Percentiles rank a stretch among this genome's conserved stretches.
Evolutionary conservation across 2,329 filamentous ascomycete species (phyloP).

Genomic region (Aspergillus amoenus): DNA sequence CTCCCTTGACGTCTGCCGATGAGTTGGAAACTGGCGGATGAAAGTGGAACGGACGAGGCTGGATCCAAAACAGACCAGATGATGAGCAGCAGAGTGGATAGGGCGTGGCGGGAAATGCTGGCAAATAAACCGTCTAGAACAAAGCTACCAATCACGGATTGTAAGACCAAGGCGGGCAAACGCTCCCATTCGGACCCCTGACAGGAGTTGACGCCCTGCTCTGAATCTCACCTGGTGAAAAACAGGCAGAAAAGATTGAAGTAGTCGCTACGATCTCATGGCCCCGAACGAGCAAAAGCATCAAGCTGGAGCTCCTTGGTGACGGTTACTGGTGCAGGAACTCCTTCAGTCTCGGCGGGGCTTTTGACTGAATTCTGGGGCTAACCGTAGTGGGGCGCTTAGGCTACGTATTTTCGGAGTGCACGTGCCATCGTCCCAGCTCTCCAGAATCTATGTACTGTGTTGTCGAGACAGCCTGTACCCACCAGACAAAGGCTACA

Average conservation of each 20-base stretch:
- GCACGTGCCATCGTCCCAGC: slow-evolving; percentile 3
- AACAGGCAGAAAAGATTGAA: not conserved
- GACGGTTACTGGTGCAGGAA: slow-evolving; percentile 1
- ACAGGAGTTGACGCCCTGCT: not conserved
- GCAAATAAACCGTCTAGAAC: slow-evolving; percentile 10
- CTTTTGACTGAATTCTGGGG: not conserved
- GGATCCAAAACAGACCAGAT: slow-evolving; percentile 11
- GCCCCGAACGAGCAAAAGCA: not conserved
- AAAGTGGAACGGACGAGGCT: slow-evolving; percentile 11
- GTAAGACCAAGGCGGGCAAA: slow-evolving; percentile 5
- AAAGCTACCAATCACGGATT: slow-evolving; percentile 16
- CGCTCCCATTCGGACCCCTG: not conserved
- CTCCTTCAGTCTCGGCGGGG: not conserved
- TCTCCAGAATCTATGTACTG: not conserved
- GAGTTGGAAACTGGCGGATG: slow-evolving; percentile 2
- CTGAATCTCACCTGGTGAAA: not conserved
- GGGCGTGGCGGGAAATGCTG: slow-evolving; percentile 11
- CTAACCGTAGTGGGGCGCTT: slow-evolving; percentile 3
- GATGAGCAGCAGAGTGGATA: slow-evolving; percentile 6
- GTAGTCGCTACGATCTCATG: not conserved
- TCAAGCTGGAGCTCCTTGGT: not conserved
- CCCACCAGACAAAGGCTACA: not conserved
- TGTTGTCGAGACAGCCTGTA: not conserved
- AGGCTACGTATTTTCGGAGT: not conserved
- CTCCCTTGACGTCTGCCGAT: slow-evolving; percentile 3